Evolutionary conservation across 2,329 filamentous ascomycete species (phyloP).

Genomic region (Thermochaetoides dissita): DNA sequence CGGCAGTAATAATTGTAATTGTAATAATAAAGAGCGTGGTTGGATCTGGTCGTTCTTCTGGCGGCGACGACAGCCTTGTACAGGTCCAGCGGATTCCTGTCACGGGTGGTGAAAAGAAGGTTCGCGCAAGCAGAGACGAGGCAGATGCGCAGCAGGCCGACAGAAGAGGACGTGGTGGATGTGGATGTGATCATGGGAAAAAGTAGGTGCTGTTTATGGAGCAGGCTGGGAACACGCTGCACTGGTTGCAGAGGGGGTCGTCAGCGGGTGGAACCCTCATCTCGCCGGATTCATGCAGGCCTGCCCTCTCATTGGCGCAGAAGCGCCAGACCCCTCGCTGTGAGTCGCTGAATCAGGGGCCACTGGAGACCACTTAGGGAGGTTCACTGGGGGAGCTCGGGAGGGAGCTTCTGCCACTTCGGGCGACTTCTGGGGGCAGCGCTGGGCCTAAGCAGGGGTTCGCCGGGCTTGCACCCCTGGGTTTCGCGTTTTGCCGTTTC

Average conservation of each 20-base stretch:
- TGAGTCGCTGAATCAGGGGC: too few species aligned
- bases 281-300: constrained; percentile 17
- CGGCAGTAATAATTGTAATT: too few species aligned
- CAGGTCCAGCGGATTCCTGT: constrained; percentile 27
- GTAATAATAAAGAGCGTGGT: too few species aligned
- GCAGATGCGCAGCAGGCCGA: constrained; percentile 30
- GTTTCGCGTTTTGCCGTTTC: too few species aligned
- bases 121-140: constrained; percentile 31
- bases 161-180: too few species aligned
- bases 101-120: constrained; percentile 27
- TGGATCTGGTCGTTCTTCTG: constrained; percentile 23
- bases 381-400: neutral
- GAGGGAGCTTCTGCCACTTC: too few species aligned
- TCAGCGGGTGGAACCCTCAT: constrained; percentile 18
- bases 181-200: constrained; percentile 27
- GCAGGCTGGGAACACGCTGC: neutral
- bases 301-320: constrained; percentile 15
- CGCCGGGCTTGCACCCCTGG: too few species aligned
- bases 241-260: constrained; percentile 1
- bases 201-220: constrained; percentile 11
- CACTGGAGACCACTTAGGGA: constrained; percentile 3
- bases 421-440: too few species aligned
- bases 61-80: constrained; percentile 29
- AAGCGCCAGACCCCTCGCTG: constrained; percentile 7
- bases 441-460: too few species aligned